Conservation (phyloP, 805 yeast genomes). For the Cyberlindnera mississippiensis region DNA sequence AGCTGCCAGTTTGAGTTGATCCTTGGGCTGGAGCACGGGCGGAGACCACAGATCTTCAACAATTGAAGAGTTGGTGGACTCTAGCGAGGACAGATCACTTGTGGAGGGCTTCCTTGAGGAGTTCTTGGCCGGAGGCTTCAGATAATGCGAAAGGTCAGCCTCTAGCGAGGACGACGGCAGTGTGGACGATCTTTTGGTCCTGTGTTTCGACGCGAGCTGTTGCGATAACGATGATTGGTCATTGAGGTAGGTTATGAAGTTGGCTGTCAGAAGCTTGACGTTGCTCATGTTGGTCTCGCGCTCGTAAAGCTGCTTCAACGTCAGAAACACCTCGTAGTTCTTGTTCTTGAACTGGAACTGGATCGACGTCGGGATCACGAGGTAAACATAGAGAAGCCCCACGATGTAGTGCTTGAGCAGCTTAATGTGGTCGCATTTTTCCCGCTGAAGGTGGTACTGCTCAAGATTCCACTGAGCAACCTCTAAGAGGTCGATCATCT, state of each 20-base stretch:
- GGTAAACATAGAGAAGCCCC: constrained; percentile 35
- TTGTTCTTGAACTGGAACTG: constrained; percentile 39
- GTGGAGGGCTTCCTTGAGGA: constrained; percentile 3
- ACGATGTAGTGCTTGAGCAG: constrained; percentile 33
- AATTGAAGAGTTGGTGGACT: constrained; percentile 17
- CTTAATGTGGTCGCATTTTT: constrained; percentile 22
- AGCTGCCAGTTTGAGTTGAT: constrained; percentile 33
- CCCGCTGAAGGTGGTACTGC: constrained; percentile 25
- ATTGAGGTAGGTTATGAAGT: constrained; percentile 30
- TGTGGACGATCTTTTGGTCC: constrained; percentile 32
- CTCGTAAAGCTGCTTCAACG: constrained; percentile 33
- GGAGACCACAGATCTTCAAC: constrained; percentile 36
- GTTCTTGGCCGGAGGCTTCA: constrained; percentile 5
- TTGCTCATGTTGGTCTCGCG: constrained; percentile 37
- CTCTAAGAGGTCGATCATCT: constrained; percentile 35
- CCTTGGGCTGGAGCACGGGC: constrained; percentile 36
- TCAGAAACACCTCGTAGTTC: constrained; percentile 34
- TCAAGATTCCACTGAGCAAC: constrained; percentile 34
- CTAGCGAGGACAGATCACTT: constrained; percentile 1
- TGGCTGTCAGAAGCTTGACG: constrained; percentile 33
- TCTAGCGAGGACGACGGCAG: constrained; percentile 22
- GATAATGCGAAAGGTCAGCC: constrained; percentile 13
- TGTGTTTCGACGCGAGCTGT: constrained; percentile 3
- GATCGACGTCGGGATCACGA: constrained; percentile 36
- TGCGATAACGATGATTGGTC: constrained; percentile 10